phyloP scores from a whole-genome alignment of 2,329 filamentous ascomycete genomes.

The Boeremia lycopersici region DNA sequence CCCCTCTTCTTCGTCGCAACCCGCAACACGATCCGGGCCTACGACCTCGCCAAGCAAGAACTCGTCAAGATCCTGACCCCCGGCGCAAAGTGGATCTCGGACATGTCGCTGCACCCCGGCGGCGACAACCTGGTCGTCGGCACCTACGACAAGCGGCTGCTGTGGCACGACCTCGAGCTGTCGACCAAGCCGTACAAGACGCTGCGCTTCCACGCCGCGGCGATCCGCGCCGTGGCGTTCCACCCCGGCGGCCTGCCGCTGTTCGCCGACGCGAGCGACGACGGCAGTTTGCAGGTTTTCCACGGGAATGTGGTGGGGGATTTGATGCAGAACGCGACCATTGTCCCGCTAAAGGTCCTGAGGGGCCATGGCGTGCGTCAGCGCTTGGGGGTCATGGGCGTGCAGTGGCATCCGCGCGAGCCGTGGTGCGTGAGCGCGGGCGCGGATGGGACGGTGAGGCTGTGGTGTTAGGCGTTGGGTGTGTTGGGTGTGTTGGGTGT shows the following conservation, averaged over 20 bases:
- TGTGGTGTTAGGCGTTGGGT: constrained; percentile 67
- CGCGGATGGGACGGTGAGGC: constrained; percentile 86
- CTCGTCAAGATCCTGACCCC: constrained; percentile 93
- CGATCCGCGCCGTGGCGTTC: constrained; percentile 86
- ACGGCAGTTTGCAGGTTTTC: constrained; percentile 94
- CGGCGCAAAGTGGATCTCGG: constrained; percentile 92
- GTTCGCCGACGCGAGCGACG: constrained; percentile 94
- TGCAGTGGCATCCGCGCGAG: constrained; percentile 94
- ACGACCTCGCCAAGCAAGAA: constrained; percentile 90
- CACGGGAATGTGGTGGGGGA: constrained; percentile 95
- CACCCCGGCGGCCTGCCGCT: constrained; percentile 80
- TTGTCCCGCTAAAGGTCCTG: constrained; percentile 94
- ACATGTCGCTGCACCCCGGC: constrained; percentile 88
- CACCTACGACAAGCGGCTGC: constrained; percentile 88
- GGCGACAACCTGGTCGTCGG: constrained; percentile 95
- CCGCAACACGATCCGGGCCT: constrained; percentile 88
- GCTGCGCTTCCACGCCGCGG: constrained; percentile 90
- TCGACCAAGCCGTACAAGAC: constrained; percentile 93
- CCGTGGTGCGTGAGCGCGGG: constrained; percentile 95
- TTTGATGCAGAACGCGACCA: constrained; percentile 93
- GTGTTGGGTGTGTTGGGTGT: no score
- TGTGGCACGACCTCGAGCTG: constrained; percentile 97
- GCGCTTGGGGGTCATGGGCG: constrained; percentile 86
- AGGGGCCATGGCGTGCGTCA: constrained; percentile 86
- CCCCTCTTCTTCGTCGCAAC: constrained; percentile 97